Conservation (phyloP, 1,284 basidiomycete species). For the Ganoderma lingzhi region DNA sequence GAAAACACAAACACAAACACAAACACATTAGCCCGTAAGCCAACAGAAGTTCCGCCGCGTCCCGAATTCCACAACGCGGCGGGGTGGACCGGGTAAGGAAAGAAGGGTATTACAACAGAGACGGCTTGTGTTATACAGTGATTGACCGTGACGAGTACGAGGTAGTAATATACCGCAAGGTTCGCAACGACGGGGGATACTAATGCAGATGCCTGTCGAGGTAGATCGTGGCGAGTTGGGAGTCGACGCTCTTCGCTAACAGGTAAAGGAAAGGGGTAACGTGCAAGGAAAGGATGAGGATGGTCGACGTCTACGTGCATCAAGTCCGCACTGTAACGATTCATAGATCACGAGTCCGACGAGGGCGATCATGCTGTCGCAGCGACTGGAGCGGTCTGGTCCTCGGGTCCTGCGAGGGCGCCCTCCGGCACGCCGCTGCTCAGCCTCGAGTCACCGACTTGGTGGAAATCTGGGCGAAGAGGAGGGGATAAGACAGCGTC, state of each 20-base stretch:
- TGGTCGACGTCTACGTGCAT: slow-evolving; percentile 5
- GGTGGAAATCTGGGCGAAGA: slow-evolving; percentile 71
- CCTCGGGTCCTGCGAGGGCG: slow-evolving; percentile 69
- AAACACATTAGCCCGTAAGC: not conserved
- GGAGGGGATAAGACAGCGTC: slow-evolving; percentile 5
- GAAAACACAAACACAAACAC: not conserved
- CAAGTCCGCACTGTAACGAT: slow-evolving; percentile 4
- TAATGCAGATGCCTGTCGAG: not conserved
- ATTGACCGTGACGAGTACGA: not conserved
- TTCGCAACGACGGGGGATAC: not conserved
- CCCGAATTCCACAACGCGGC: not conserved
- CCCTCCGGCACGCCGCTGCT: slow-evolving; percentile 62
- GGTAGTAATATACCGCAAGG: slow-evolving; percentile 7
- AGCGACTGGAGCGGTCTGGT: slow-evolving; percentile 32
- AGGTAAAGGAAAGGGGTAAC: not conserved
- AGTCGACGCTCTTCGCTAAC: not conserved
- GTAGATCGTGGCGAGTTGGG: not conserved
- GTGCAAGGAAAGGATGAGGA: not conserved
- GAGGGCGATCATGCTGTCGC: slow-evolving; percentile 23
- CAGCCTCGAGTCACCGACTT: slow-evolving; percentile 63
- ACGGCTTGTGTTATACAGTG: slow-evolving; percentile 7
- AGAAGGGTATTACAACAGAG: slow-evolving; percentile 6
- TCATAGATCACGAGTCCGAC: not conserved
- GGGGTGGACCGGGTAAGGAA: not conserved
- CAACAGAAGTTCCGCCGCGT: not conserved